Base-by-base conservation (phyloP, 2,329 filamentous ascomycete genomes). In the Sporothrix mexicana region DNA sequence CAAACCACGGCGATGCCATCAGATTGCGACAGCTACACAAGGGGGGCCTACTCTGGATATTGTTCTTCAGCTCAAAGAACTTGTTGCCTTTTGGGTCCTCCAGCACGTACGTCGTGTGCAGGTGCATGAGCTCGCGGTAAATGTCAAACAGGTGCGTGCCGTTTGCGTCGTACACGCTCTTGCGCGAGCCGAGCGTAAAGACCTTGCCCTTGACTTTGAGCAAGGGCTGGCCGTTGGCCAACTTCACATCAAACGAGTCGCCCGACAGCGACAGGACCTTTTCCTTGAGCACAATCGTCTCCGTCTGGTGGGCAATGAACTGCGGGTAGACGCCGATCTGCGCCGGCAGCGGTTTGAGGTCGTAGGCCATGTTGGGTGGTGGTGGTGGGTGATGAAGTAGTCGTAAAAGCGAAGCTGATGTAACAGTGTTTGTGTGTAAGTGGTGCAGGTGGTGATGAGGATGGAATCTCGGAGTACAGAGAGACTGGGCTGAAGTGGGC, bases 161-260 rank as follows among this genome's bases (percentile, higher is more conserved):
- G 1, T 77, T 71, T 81, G 85, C 83, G 78, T 91, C 88, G 72
- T 77, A 83, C 61, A 91, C 82, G 12, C 84, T 84, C 79, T 90
- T 91, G 76, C 87, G 85, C 15, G 84, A 84, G 1, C 84, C 86
- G 2, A 90, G 77, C 12, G 85, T 84, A 75, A 88, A 77, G 74
- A 85, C 77, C 72, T 87, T 86, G 76, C 88, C 89, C 74, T 89
- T 81, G 59, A 91, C 86, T 75, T 85, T 84, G 74, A 91, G 80
- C 45, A 91, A 76, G 0, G 87, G 84, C 25, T 84, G 81, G 25
- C 88, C 88, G 73, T 84, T 85, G 61, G 84, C 80, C 5, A 86
- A 84, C 71, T 85, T 86, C 79, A 92, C 87, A 75, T 88, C 86
- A 80, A 92, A 92, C 79, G 85, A 88, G 81, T 92, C 89, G 73